phyloP scores from a whole-genome alignment of 106 monocot species.

The Dioscorea zingiberensis region DNA sequence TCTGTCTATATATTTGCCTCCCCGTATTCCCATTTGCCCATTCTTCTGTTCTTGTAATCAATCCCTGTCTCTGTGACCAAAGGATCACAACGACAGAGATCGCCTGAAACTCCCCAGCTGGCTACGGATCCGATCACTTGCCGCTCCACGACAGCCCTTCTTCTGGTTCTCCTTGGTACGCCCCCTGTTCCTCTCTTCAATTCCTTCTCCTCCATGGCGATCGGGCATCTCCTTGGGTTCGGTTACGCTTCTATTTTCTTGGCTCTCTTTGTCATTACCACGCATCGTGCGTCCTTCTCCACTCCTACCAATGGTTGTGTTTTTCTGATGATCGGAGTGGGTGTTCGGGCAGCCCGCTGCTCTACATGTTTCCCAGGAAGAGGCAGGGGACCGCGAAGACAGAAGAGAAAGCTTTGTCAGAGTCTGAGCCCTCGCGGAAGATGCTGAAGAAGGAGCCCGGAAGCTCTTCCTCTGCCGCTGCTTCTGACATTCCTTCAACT shows the following conservation, averaged over 20 bases:
- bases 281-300: background rate
- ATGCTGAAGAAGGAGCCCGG: constrained; percentile 11
- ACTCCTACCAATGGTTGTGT: background rate
- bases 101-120: no score
- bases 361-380: constrained; percentile 73
- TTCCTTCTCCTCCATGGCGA: background rate
- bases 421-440: constrained; percentile 14
- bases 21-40: no score
- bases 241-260: background rate
- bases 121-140: no score
- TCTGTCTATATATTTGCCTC: no score
- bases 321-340: constrained; percentile 19
- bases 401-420: background rate
- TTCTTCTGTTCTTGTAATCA: no score
- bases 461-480: background rate
- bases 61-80: no score
- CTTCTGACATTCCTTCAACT: no score
- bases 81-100: no score
- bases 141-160: no score
- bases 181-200: no score
- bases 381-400: constrained; percentile 33
- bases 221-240: background rate
- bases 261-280: background rate
- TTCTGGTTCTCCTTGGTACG: no score
- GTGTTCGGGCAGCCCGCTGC: constrained; percentile 24